Conservation (phyloP, 176 grass and related monocot genomes). For the Sorghum bicolor region DNA sequence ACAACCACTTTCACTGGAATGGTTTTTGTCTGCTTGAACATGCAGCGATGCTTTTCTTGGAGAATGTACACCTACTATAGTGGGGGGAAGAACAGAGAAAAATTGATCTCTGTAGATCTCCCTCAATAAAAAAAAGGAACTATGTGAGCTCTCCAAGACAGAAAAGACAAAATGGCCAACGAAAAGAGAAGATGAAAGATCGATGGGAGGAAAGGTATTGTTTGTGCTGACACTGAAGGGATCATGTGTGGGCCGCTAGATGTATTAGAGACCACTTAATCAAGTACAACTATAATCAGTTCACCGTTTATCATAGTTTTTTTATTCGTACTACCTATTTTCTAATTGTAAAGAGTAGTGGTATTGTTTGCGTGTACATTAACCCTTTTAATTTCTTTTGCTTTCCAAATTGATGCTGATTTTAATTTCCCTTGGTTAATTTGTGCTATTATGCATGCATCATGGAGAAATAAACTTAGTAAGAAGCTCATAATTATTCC, state of each 20-base stretch:
- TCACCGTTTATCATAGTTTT: constrained; percentile 47
- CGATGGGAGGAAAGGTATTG: constrained; percentile 41
- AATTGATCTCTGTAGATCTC: constrained; percentile 36
- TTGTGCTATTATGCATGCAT: constrained; percentile 21
- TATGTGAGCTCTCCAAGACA: constrained; percentile 26
- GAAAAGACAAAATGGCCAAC: constrained; percentile 31
- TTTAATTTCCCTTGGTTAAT: constrained; percentile 8
- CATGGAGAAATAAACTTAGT: constrained; percentile 1
- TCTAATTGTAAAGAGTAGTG: constrained; percentile 62
- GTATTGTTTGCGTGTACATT: constrained; percentile 59
- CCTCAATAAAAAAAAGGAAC: background rate
- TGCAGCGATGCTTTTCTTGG: constrained; percentile 51
- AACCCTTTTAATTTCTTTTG: constrained; percentile 10
- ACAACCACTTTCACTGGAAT: constrained; percentile 40
- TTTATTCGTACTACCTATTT: constrained; percentile 51
- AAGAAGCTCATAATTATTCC: background rate
- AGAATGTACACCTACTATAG: constrained; percentile 36
- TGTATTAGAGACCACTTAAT: constrained; percentile 51
- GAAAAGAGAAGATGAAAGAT: constrained; percentile 10
- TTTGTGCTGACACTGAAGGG: constrained; percentile 56
- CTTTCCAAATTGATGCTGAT: constrained; percentile 14
- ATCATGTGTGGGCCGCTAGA: constrained; percentile 43
- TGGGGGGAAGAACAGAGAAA: constrained; percentile 23
- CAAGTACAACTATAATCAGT: constrained; percentile 50
- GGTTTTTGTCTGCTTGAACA: constrained; percentile 44